Base-by-base conservation (phyloP, 2,329 filamentous ascomycete genomes). In the Ceratocystis cubensis region DNA sequence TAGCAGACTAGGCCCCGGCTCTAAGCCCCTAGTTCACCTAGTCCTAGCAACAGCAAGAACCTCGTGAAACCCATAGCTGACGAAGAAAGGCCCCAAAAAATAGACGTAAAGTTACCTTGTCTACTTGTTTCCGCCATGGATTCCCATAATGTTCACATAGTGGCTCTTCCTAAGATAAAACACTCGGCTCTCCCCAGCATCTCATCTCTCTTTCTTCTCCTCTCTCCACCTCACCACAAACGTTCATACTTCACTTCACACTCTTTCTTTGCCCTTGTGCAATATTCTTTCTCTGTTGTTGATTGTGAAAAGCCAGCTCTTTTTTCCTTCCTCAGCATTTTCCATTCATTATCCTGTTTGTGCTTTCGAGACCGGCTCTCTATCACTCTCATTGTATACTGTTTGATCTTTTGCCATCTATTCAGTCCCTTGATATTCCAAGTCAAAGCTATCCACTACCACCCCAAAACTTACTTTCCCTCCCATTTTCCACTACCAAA, bases 401-500 rank as follows among this genome's bases (percentile, higher is more conserved):
- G 57, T 57, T 65, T 65, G 46, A 44, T 57, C 30, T 50, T n/a
- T 6, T 8, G 61, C 50, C 20, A 66, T 48, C 53, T 15, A 37
- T 37, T 37, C 33, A n/a, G 28, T 59, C 7, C 50, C 15, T 37
- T 67, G 65, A 67, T 64, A 66, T 59, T 45, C 30, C 44, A 33
- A 3, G 44, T 63, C 8, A 48, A 61, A 45, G 20, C 28, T 37
- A 41, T 30, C 44, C n/a, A 65, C 65, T 61, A 69, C 61, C 69
- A 70, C 67, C 67, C 68, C 65, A 65, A 68, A 71, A 61, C 15
- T 28, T 25, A 66, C 15, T 48, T 8, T 8, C 46, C 20, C 46
- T 17, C 46, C 7, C 20, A 22, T 50, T 22, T 8, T 50, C 22
- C 22, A 3, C 69, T 69, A 41, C 37, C 65, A 76, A 69, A 57